These are phyloP conservation scores for Centella asiatica DNA, from an alignment of 129 eudicot genomes.

Conservation along the genomic window DNA sequence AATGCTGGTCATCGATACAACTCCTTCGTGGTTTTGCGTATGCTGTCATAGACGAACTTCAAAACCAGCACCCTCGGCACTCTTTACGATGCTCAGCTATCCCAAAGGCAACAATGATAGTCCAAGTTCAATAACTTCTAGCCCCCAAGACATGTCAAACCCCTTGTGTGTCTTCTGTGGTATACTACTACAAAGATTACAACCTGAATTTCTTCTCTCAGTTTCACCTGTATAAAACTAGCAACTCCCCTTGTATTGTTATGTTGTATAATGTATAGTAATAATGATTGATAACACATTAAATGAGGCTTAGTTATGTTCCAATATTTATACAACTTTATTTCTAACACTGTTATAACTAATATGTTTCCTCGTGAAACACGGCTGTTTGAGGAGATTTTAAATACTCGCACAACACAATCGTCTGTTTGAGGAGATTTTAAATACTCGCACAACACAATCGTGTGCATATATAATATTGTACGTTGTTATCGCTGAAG, in stretches of 20 bases:
- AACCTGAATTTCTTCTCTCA: conserved; percentile 51
- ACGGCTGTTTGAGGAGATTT: no score
- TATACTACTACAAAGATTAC: conserved; percentile 58
- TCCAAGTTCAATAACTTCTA: neutral
- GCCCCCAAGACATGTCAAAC: conserved; percentile 13
- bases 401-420: neutral
- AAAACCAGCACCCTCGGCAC: conserved; percentile 47
- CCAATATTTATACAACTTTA: no score
- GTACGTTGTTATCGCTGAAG: neutral
- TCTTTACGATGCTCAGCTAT: conserved; percentile 35
- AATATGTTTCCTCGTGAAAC: no score
- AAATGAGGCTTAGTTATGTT: no score
- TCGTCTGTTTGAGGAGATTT: no score
- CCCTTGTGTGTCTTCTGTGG: conserved; percentile 94
- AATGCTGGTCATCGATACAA: conserved; percentile 50
- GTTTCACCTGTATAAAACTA: conserved; percentile 44
- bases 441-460: neutral
- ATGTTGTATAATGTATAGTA: neutral
- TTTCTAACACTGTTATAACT: no score
- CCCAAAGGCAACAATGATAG: conserved; percentile 29
- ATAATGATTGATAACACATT: no score
- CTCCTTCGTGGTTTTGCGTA: conserved; percentile 72
- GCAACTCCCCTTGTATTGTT: neutral
- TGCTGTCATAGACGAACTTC: conserved; percentile 59
- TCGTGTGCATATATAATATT: neutral